Evolutionary conservation across 2,329 filamentous ascomycete species (phyloP), one percentile per base, ranked within the genome.

Genomic region (Didymosphaeria variabile): DNA sequence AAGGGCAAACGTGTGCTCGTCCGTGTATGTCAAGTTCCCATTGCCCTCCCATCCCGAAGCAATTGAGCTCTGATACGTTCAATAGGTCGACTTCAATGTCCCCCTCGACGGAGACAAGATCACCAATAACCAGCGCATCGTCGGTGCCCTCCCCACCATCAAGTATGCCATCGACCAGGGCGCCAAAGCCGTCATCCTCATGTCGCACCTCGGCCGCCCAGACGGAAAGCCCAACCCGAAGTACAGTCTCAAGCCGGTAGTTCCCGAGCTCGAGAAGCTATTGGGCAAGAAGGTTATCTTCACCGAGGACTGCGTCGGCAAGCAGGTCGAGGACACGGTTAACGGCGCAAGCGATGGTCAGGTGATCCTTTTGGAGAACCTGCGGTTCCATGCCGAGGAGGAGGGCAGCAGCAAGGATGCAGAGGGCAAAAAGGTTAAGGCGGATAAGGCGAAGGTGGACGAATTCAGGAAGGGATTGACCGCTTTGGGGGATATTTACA

Each of bases 1-100:
- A 97, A 97, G 89, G 94, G 87, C 88, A 99, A 99, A 90, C 90
- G 94, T 76, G 95, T 98, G 82, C 87, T 99, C 76, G 97, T 99
- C 81, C 91, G 95, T 78, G 95, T 97, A 87, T 81, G 91, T 85
- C 63, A 57, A 26, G 19, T 2, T 47, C 15, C 61, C 60, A 62
- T 66, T 74, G 72, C 68, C 75, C 59, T 56, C 26, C 51, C 23
- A 26, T 29, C 23, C 49, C 36, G 53, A 10, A 53, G 47, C 47
- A 51, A 53, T 59, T 53, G 19, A 45, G 12, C 36, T 57, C 10
- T 52, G 23, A 50, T 26, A 38, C 10, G 26, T 23, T n/a, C 29
- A 21, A 12, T 75, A 97, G 94, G 94, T 99, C 81, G 95, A 99
- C 88, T 99, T 99, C 90, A 99, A 99, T 83, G 96, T 99, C 60